Evolutionary conservation across 2,329 filamentous ascomycete species (phyloP), one percentile per base, ranked within the genome.

Genomic region (Lasiodiplodia citricola): DNA sequence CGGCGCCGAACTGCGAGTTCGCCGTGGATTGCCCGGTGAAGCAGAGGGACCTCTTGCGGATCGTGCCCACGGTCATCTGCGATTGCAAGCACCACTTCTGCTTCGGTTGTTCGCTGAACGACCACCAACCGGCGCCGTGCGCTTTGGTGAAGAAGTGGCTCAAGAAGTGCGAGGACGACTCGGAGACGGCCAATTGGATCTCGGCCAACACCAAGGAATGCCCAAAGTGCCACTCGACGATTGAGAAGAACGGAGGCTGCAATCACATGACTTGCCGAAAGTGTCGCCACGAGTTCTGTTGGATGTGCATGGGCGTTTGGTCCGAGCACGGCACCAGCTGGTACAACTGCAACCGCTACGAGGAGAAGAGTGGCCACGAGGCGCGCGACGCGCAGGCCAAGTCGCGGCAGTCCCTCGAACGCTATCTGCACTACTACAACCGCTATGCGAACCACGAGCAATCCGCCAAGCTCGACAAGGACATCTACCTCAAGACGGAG

Each of bases 251-350:
- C 73, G 94, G 94, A 65, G 94, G 94, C 3, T 97, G 94, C 83
- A 97, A 97, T 82, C 94, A 97, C 80, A 97, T 97, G 94, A 97
- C 94, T 0, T 97, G 94, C 79, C 87, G 94, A 68, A 97, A 97
- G 80, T 97, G 94, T 83, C 93, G 94, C 76, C 91, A 97, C 77
- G 94, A 97, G 77, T 97, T 99, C 77, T 99, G 96, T 83, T 99
- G 96, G 96, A 98, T 99, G 92, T 99, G 96, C 77, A 99, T 99
- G 96, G 96, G 96, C 0, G 85, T 97, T 0, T 99, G 96, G 96
- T 96, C 94, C 0, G 96, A 99, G 81, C 96, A 99, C 78, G 96
- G 96, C 71, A 99, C 95, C 3, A 97, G 93, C 81, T 99, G 96
- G 96, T 99, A 99, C 85, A 99, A 97, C 80, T 99, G 96, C 86